A percentile compares a stretch with the other conserved stretches of the same genome.
These are phyloP conservation scores for Lachnellula arida DNA, from an alignment of 2,329 filamentous ascomycete genomes.

Conservation along the genomic window DNA sequence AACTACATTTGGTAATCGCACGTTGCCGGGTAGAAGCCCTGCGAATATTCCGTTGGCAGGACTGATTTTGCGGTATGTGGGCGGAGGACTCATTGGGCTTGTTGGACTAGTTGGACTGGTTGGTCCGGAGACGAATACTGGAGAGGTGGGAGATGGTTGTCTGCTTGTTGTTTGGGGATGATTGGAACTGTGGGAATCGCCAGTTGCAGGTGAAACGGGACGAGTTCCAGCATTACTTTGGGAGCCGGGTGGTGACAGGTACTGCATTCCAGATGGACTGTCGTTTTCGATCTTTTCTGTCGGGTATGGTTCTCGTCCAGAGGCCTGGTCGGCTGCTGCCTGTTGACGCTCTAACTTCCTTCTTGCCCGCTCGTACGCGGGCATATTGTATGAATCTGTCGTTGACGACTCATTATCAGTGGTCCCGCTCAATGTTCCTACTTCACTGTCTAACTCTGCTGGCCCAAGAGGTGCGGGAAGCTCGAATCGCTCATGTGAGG, in stretches of 20 bases:
- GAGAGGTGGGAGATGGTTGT: slow-evolving; percentile 19
- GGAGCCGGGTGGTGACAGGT: slow-evolving; percentile 28
- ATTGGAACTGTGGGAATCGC: neutral
- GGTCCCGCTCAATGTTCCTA: slow-evolving; percentile 19
- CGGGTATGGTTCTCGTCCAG: slow-evolving; percentile 30
- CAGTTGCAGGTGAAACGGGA: slow-evolving; percentile 17
- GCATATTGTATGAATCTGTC: slow-evolving; percentile 36
- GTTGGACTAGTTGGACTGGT: slow-evolving; percentile 9
- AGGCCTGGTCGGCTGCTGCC: slow-evolving; percentile 44
- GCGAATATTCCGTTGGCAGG: slow-evolving; percentile 49
- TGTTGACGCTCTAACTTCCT: slow-evolving; percentile 49
- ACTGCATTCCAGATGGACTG: slow-evolving; percentile 30
- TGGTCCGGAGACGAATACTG: slow-evolving; percentile 13
- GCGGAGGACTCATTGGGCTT: slow-evolving; percentile 19
- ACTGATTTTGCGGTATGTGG: slow-evolving; percentile 39
- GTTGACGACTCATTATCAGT: slow-evolving; percentile 19
- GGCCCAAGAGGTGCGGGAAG: slow-evolving; percentile 23
- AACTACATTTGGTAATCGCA: slow-evolving; percentile 35
- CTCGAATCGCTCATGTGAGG: slow-evolving; percentile 23
- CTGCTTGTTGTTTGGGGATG: slow-evolving; percentile 8
- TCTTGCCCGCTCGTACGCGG: slow-evolving; percentile 47
- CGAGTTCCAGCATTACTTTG: slow-evolving; percentile 13
- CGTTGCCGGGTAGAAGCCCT: slow-evolving; percentile 48
- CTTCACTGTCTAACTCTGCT: slow-evolving; percentile 27
- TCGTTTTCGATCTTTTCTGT: slow-evolving; percentile 27